Base-by-base conservation (phyloP, 441 rosid genomes). In the Euphorbia celastroides region DNA sequence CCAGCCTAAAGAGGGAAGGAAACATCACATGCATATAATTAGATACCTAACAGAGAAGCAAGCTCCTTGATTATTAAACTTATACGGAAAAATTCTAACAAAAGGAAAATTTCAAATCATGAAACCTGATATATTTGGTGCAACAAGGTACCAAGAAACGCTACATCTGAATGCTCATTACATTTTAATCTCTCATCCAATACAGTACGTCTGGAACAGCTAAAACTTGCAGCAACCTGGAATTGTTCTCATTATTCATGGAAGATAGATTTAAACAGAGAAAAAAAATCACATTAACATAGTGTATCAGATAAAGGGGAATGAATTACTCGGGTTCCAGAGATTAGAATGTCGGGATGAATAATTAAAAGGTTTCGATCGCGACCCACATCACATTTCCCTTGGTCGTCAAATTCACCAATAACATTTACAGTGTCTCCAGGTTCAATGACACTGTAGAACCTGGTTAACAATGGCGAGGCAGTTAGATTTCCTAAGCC, bases 101-200 rank as follows among this genome's bases (percentile, higher is more conserved):
- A 17, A 27, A 28, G 61, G 54, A 57, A 22, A 32, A 19, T 23
- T 54, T 44, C 36, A 30, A 46, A 57, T 64, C 30, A 65, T 52
- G 46, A 75, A 28, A 93, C 99, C 98, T 92, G 97, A 79, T 90
- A 95, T 79, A 92, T 74, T 81, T 95, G 97, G 81, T 92, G 98
- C 76, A 90, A 83, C 92, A 95, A 75, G 80, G 95, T 95, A 66
- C 99, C 98, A 64, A 84, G 78, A 62, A 95, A 82, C 70, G 99
- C 98, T 57, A 86, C 86, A 60, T 78, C 78, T 57, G 98, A 86
- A 70, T 86, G 78, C 72, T 90, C 99, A 80, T 68, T 75, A 74
- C 79, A 65, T 82, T 84, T 89, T 75, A 95, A 78, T 81, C 99
- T 87, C 86, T 95, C 98, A 76, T 95, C 98, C 72, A 95, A 83